These are phyloP conservation scores for Chaetomium sp. DNA, from an alignment of 2,329 filamentous ascomycete genomes.

Conservation along the genomic window DNA sequence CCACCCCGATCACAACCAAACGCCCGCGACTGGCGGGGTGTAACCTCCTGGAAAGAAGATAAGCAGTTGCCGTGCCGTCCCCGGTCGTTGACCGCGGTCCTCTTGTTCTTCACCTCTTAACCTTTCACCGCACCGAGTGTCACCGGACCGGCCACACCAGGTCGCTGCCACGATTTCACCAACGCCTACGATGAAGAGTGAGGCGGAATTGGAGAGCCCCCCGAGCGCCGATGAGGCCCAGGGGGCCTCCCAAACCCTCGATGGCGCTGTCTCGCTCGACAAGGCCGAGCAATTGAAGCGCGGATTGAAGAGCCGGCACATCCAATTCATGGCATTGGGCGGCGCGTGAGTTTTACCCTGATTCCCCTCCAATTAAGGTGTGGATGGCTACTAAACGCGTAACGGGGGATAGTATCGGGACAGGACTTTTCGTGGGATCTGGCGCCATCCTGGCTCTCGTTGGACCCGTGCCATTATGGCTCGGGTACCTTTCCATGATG, in stretches of 20 bases:
- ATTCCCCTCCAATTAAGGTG: not conserved
- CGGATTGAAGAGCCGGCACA: constrained; percentile 53
- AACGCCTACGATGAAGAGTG: constrained; percentile 11
- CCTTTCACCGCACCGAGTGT: not conserved
- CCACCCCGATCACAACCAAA: too few relatives aligned
- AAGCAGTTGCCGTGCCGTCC: not conserved
- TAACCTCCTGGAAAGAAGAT: not conserved
- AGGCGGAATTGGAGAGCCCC: constrained; percentile 10
- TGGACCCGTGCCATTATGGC: constrained; percentile 61
- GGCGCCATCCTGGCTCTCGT: constrained; percentile 27
- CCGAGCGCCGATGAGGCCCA: constrained; percentile 11
- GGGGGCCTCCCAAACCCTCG: constrained; percentile 10
- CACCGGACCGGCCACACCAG: not conserved
- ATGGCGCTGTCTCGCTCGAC: constrained; percentile 20
- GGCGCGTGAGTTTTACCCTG: constrained; percentile 27
- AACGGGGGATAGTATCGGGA: constrained; percentile 22
- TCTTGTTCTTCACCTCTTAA: not conserved
- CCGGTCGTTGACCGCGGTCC: not conserved
- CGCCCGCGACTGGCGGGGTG: too few relatives aligned
- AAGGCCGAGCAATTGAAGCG: constrained; percentile 40
- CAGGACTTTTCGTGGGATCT: constrained; percentile 26
- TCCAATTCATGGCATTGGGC: constrained; percentile 54
- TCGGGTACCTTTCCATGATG: constrained; percentile 58
- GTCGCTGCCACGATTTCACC: not conserved
- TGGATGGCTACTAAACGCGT: not conserved